These are phyloP conservation scores for Boletus vinaceobasis DNA, from an alignment of 768 basidiomycete genomes.

Conservation along the genomic window DNA sequence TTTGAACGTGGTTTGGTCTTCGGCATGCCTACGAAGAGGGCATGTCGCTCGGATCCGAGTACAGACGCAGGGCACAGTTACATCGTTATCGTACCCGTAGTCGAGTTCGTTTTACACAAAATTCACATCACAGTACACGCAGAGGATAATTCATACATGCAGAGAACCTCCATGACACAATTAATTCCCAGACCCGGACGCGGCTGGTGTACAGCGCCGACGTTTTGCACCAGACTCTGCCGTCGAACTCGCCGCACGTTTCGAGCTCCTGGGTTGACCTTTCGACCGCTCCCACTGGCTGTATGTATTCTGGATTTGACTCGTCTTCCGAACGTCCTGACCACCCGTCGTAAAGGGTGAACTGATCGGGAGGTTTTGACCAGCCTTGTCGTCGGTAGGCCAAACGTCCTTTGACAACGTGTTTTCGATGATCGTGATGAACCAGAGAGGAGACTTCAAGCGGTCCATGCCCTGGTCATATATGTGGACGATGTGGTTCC, in stretches of 20 bases:
- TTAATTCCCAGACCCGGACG: not conserved
- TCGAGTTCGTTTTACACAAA: too few species aligned
- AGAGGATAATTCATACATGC: too few species aligned
- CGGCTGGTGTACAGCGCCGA: not conserved
- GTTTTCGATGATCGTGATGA: not conserved
- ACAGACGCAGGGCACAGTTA: too few species aligned
- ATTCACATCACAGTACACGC: too few species aligned
- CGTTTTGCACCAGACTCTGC: not conserved
- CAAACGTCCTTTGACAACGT: not conserved
- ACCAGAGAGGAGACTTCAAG: not conserved
- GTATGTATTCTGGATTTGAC: not conserved
- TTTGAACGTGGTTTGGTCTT: too few species aligned
- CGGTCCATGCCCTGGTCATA: not conserved
- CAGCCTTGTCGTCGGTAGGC: not conserved
- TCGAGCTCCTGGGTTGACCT: not conserved
- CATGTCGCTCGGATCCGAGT: too few species aligned
- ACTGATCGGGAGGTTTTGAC: not conserved
- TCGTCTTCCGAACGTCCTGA: not conserved
- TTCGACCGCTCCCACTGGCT: not conserved
- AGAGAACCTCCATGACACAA: too few species aligned
- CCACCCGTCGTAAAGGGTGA: not conserved
- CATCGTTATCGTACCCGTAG: too few species aligned
- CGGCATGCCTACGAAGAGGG: too few species aligned
- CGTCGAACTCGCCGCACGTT: not conserved
- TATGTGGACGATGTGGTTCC: not conserved